Base-by-base conservation (phyloP, 441 rosid species). In the Corymbia calophylla region DNA sequence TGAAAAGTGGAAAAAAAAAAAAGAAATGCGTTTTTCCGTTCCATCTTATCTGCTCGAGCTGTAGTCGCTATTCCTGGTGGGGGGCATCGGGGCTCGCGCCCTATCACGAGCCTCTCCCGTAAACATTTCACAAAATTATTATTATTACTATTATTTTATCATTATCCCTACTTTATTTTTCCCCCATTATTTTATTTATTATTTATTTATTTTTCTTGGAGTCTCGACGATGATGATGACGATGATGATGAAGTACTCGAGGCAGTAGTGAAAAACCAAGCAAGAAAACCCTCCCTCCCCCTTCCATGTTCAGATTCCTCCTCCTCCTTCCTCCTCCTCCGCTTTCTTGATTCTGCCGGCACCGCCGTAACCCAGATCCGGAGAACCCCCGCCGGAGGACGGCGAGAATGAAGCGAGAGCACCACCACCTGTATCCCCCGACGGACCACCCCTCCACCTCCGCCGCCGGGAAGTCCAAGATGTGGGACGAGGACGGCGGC, bases 401-500 rank as follows among this genome's bases (percentile, higher is more conserved):
- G 84, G 27, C 17, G 16, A 73, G 19, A 49, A 73, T 73, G 84
- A 73, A 73, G 84, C 51, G 84, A 23, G 84, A 73, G 25, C 84
- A 73, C 84, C 84, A 73, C 84, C 84, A 73, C 12, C 84, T 73
- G 17, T 73, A 39, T 21, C 84, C 51, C 84, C 84, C 6, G n/a
- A 39, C 49, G 84, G 84, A 66, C 88, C 88, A 66, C 88, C 88
- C 90, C 88, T 86, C 95, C 54, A 88, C 96, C 62, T 86, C 87
- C 53, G 87, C 89, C 60, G 86, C 60, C n/a, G 92, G 90, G 51
- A 93, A 91, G 86, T 93, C 91, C 66, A 96, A 94, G 92, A 64
- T 73, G 84, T 73, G 84, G 84, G 84, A 95, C 95, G 94, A 93
- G 35, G 96, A 94, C 70, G 95, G 94, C 84, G 51, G 82, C 35